These are phyloP conservation scores for Fomitopsis serialis DNA, from an alignment of 768 basidiomycete genomes.

Conservation along the genomic window DNA sequence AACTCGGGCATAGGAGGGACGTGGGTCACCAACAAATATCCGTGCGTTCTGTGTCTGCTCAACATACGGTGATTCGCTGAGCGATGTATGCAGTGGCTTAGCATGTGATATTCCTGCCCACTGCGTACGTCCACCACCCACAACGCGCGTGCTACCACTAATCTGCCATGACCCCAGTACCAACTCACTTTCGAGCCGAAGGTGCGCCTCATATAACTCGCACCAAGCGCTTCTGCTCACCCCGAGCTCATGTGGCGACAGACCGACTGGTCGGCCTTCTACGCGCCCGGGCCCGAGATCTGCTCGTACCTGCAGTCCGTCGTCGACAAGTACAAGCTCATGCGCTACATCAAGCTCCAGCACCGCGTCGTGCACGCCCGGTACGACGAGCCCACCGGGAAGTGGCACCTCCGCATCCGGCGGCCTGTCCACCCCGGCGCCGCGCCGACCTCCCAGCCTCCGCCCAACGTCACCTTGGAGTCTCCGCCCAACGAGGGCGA, in stretches of 20 bases:
- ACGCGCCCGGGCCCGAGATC: constrained; percentile 57
- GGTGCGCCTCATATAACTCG: constrained; percentile 26
- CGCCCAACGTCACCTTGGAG: background rate
- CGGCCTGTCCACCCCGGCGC: background rate
- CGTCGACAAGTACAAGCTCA: constrained; percentile 52
- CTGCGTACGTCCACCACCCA: constrained; percentile 31
- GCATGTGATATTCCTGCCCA: constrained; percentile 62
- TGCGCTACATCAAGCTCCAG: constrained; percentile 46
- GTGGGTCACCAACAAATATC: constrained; percentile 55
- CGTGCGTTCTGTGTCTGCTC: constrained; percentile 28
- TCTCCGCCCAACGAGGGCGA: background rate
- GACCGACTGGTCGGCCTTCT: constrained; percentile 59
- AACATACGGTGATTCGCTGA: background rate
- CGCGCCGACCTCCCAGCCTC: background rate
- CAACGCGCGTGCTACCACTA: no score
- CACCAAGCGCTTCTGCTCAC: no score
- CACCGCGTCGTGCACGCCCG: constrained; percentile 48
- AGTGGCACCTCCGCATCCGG: constrained; percentile 51
- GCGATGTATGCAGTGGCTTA: constrained; percentile 33
- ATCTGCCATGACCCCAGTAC: constrained; percentile 45
- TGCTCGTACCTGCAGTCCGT: constrained; percentile 45
- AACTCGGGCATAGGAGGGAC: constrained; percentile 56
- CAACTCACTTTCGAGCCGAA: constrained; percentile 55
- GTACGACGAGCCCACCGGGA: constrained; percentile 45
- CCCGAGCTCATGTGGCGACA: no score